These are phyloP conservation scores for Bipolaris bicolor DNA, from an alignment of 2,329 filamentous ascomycete genomes.

Conservation along the genomic window DNA sequence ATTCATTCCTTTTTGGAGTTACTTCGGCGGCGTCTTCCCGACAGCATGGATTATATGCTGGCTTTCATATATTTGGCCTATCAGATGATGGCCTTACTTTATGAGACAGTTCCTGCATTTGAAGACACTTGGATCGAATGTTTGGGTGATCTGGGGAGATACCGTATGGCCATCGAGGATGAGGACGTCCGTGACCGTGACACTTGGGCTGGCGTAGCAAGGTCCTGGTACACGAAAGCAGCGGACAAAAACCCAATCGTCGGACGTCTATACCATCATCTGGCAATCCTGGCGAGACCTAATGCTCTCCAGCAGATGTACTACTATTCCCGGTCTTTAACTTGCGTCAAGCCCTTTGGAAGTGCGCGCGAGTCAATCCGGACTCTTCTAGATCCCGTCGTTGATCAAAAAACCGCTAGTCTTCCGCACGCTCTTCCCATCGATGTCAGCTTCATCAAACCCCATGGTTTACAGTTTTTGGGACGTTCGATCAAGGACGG, in stretches of 20 bases:
- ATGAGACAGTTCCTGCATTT: conserved; percentile 83
- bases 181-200: conserved; percentile 76
- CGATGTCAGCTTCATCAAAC: conserved; percentile 67
- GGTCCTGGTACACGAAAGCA: conserved; percentile 80
- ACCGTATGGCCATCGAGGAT: conserved; percentile 91
- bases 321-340: conserved; percentile 74
- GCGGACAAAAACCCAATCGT: conserved; percentile 76
- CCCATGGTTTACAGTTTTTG: conserved; percentile 69
- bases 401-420: conserved; percentile 44
- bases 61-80: conserved; percentile 90
- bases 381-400: conserved; percentile 66
- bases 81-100: conserved; percentile 84
- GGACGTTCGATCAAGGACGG: conserved; percentile 45
- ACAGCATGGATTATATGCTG: conserved; percentile 85
- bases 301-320: conserved; percentile 74
- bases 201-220: conserved; percentile 79
- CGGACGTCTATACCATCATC: conserved; percentile 84
- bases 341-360: conserved; percentile 69
- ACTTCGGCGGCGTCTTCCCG: conserved; percentile 68
- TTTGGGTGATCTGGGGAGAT: conserved; percentile 82
- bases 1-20: conserved; percentile 87
- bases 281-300: conserved; percentile 77
- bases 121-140: conserved; percentile 94
- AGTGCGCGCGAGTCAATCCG: conserved; percentile 73
- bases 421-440: conserved; percentile 50